Evolutionary conservation across 192 early-diverging fungal species (phyloP), one percentile per base, ranked within the genome.

Genomic region (Entomortierella beljakovae): DNA sequence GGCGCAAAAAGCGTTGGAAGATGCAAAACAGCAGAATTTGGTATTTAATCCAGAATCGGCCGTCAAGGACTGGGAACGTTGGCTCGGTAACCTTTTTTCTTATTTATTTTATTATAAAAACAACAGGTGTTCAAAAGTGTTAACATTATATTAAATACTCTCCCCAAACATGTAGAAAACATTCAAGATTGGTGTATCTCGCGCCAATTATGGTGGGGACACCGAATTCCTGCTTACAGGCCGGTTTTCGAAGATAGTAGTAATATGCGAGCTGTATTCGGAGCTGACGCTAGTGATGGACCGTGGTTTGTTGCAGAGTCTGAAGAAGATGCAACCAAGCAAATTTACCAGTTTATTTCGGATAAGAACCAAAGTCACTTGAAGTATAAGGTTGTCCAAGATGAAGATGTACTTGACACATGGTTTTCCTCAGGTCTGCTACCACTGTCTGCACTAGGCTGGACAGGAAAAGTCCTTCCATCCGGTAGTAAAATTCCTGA

Each of bases 141-240:
- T 34, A 35, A 11, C 22, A 7, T 18, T 7, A 26, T 38, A n/a
- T 20, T 43, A 4, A 15, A 11, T 16, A 20, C 43, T 3, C 43
- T 20, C 3, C 13, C 34, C 33, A 8, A 35, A 2, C 10, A 40
- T 46, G 16, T 71, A 80, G 83, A 88, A 51, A 88, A 86, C 50
- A 94, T 93, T 57, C 92, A 97, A 67, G 97, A 99, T 80, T 99
- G 97, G 97, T 99, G 97, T 70, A 92, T 99, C 42, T 98, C 97
- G 10, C 85, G 97, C 32, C 97, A 99, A 77, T 82, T 99, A 61
- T 99, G 96, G 97, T 99, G 96, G 96, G 97, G 97, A 26, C 96
- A 98, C 71, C 90, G 93, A 35, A 92, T 99, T 48, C 97, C 97
- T 11, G 93, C 94, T 6, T 99, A 97, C 79, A 88, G 86, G 16